Base-by-base conservation (phyloP, 331 rosid species). In the Pyrus hybrid region DNA sequence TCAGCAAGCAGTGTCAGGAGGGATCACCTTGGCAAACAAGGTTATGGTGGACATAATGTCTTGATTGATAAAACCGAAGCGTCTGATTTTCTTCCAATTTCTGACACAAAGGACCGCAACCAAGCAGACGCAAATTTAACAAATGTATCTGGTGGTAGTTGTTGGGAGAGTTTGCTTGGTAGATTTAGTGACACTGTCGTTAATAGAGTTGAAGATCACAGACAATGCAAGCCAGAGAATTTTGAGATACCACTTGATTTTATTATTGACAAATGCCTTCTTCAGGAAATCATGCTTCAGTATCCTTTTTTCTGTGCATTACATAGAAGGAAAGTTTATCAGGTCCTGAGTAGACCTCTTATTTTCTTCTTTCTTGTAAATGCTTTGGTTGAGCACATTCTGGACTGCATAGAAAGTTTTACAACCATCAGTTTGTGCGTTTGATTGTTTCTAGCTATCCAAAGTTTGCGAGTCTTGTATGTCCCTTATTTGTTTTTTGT, bases 271-370 rank as follows among this genome's bases (percentile, higher is more conserved):
- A 92, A 90, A 90, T 94, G 99, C 90, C 83, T 94, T 62, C 80
- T 84, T 75, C 95, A 94, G 87, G 99, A 90, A 84, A 90, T 94
- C 79, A 84, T 87, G 82, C 91, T 92, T 80, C 97, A 90, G 98
- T 91, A 94, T 94, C 98, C 98, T 87, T 81, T 29, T 66, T 63
- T 83, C 30, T 72, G 8, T 77, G 72, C 72, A 74, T 57, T 47
- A 43, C 69, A 58, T 70, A 58, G 64, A 58, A 58, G 64, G 64
- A 58, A 58, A 26, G 25, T 58, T 58, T 26, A 58, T 58, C 28
- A 17, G 72, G 65, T 49, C 30, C 76, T 71, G 79, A 37, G 49
- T 70, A 73, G 21, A 62, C 61, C 28, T 13, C 45, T 25, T 71
- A 62, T 35, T 61, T 84, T 74, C 21, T 35, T 49, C 33, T 70